Base-by-base conservation (phyloP, 495 filamentous ascomycete genomes). In the Penicillium canariense region DNA sequence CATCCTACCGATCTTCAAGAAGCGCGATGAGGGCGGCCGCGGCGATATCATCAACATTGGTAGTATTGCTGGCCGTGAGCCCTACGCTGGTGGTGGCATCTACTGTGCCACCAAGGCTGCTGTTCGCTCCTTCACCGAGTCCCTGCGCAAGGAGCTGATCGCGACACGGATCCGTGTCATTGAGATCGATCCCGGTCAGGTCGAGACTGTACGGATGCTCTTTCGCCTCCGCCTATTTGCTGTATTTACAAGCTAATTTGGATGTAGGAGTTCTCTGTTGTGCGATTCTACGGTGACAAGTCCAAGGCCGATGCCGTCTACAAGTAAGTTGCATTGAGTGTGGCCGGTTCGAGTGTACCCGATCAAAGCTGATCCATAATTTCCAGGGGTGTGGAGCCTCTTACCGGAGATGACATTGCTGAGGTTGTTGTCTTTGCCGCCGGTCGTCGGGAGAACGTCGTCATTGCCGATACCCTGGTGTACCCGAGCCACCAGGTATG, bases 41-140 rank as follows among this genome's bases (percentile, higher is more conserved):
- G 94, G 94, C 55, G 94, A 98, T 65, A 92, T 98, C 66, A 95
- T 98, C 71, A 97, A 97, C 72, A 89, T 98, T 66, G 94, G 94
- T 50, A 92, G 87, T 62, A 94, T 98, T 67, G 94, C 94, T 22
- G 94, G 94, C 20, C 83, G 94, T 34, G 93, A 96, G 61, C 80
- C 88, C 10, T 98, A 98, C 72, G 76, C 84, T 4, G 91, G 95
- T 39, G 94, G 94, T 22, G 85, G 86, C 61, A 96, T 98, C 60
- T 98, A 98, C 81, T 98, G 94, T 71, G 91, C 94, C 2, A 93
- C 89, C 43, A 98, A 98, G 76, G 92, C 94, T 11, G 94, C 94
- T 4, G 86, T 97, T 35, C 84, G 88, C 43, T 86, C 79, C 49
- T 98, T 97, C 74, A 95, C 94, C 0, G 92, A 97, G 47, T 80